These are phyloP conservation scores for Aspergillus sp. DNA, from an alignment of 2,329 filamentous ascomycete species.

Conservation along the genomic window DNA sequence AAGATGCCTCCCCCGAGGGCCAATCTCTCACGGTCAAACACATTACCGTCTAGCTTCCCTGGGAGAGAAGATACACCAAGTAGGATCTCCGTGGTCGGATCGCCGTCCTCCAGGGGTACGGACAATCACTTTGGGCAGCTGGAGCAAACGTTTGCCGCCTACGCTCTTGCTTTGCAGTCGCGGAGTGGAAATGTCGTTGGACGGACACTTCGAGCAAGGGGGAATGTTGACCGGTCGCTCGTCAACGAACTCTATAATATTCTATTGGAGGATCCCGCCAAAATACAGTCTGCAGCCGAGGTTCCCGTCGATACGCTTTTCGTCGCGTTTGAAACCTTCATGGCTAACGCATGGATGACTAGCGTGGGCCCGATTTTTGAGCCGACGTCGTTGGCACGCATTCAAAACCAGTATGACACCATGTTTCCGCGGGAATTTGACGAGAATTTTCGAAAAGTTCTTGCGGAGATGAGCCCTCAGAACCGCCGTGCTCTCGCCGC, in stretches of 20 bases:
- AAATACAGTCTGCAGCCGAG: slow-evolving; percentile 65
- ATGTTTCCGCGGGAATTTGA: slow-evolving; percentile 42
- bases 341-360: slow-evolving; percentile 78
- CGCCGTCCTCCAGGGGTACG: slow-evolving; percentile 41
- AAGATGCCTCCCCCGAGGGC: slow-evolving; percentile 31
- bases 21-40: slow-evolving; percentile 34
- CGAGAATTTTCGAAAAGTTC: slow-evolving; percentile 45
- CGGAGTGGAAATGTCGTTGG: slow-evolving; percentile 82
- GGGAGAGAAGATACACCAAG: slow-evolving; percentile 33
- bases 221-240: slow-evolving; percentile 61
- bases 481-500: slow-evolving; percentile 69
- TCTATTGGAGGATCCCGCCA: slow-evolving; percentile 72
- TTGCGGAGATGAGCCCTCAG: slow-evolving; percentile 47
- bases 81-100: slow-evolving; percentile 45
- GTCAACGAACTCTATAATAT: slow-evolving; percentile 89
- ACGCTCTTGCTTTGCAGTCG: slow-evolving; percentile 70
- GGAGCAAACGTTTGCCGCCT: slow-evolving; percentile 77
- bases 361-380: slow-evolving; percentile 80
- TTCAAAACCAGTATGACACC: slow-evolving; percentile 50
- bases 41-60: slow-evolving; percentile 35
- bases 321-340: slow-evolving; percentile 85
- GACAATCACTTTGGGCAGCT: slow-evolving; percentile 61
- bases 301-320: slow-evolving; percentile 76
- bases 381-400: slow-evolving; percentile 56
- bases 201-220: slow-evolving; percentile 61